Base-by-base conservation (phyloP, 805 yeast species). In the Zygoascus tannicola region DNA sequence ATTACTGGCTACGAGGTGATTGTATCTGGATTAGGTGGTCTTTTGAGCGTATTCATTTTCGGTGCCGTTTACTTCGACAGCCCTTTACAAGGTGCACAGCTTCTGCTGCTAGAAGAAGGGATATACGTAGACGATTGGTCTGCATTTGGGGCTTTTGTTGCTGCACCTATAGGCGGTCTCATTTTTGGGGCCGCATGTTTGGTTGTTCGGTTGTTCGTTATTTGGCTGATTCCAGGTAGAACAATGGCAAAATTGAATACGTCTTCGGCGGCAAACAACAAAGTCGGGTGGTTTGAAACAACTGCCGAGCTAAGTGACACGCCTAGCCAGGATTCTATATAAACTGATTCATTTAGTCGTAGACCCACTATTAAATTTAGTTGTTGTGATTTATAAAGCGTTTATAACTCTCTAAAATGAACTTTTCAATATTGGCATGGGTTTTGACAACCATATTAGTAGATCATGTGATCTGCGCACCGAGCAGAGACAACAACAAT, bases 131-230 rank as follows among this genome's bases (percentile, higher is more conserved):
- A 72, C 40, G 96, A 88, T 58, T 88, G 96, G 96, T 85, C 94
- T 55, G 80, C 94, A 0, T 88, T 88, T 66, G 97, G 95, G 20
- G 95, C 96, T 1, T 88, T 88, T 63, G 90, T 84, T 4, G 83
- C 81, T 49, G 92, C 96, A 1, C 96, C 96, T 4, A 70, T 80
- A 34, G 94, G 90, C 22, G 86, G 90, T 8, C 50, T 87, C 2
- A 49, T 81, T 4, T 67, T 80, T 48, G 79, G 84, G 2, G 61
- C 75, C 12, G 54, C 68, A 22, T 68, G 71, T 36, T 71, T 82
- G 22, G 79, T 40, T 3, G 5, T 55, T 8, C 50, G 69, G 2
- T 37, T 55, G 40, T 23, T 41, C 2, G 44, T 45, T 14, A 21
- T 10, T 16, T 14, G 48, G 51, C 26, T 70, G 37, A 20, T 33